Evolutionary conservation across 2,329 filamentous ascomycete species (phyloP), one percentile per base, ranked within the genome.

Genomic region (Aureobasidium sp.): DNA sequence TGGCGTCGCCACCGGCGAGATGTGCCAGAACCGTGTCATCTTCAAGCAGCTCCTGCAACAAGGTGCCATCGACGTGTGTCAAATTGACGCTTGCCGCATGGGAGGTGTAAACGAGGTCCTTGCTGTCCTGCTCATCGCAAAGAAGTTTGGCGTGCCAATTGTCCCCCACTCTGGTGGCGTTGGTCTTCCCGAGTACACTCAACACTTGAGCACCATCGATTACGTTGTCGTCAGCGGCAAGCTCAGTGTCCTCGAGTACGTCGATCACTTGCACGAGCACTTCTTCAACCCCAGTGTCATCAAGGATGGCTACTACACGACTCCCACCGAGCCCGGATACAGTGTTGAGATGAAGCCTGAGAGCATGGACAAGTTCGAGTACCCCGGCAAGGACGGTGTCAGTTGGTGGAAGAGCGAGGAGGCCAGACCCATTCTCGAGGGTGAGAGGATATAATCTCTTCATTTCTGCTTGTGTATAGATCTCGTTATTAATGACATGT

Each of bases 1-100:
- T 69, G 90, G 90, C 63, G 91, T 96, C 5, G 91, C 91, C 8
- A 96, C 91, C 0, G 91, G 91, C 65, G 91, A 96, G 78, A 95
- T 96, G 90, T 94, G 90, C 78, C 91, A 96, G 79, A 96, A 96
- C 80, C 86, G 91, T 42, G 89, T 96, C 67, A 85, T 96, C 70
- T 96, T 96, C 84, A 96, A 96, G 82, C 91, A 96, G 77, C 84
- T 96, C 64, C 83, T 96, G 57, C 84, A 87, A 72, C 80, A 85
- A 2, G 88, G 88, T 56, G 90, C 91, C 64, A 90, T 96, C 68
- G 91, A 94, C 70, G 85, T 96, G 22, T 91, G 90, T 73, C 91
- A 96, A 76, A 89, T 94, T 68, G 91, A 96, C 70, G 91, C 91
- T 3, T 96, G 91, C 79, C 87, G 91, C 29, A 83, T 96, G 68